Conservation (phyloP, 768 basidiomycete species). For the Pleurotus tuoliensis region DNA sequence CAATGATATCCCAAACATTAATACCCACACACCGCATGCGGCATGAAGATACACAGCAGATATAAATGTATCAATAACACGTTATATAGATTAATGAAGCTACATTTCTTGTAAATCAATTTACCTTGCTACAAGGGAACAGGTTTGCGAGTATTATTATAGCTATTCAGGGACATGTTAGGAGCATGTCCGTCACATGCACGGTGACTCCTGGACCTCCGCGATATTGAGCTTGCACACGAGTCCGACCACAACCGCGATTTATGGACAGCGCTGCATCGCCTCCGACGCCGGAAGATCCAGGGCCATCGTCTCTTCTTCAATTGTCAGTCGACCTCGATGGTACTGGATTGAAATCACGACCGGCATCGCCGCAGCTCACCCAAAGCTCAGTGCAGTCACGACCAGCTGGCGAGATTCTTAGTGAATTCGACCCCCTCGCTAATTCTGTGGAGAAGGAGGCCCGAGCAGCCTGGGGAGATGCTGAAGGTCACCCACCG, state of each 20-base stretch:
- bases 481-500: constrained; percentile 59
- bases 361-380: constrained; percentile 8
- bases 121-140: no score
- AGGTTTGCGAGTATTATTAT: no score
- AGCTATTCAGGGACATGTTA: no score
- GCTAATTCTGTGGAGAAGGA: constrained; percentile 52
- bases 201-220: not conserved
- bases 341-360: constrained; percentile 6
- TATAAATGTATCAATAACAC: no score
- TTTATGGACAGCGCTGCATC: not conserved
- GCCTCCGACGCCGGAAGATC: not conserved
- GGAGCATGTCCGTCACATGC: no score
- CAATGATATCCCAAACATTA: not conserved
- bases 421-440: constrained; percentile 70
- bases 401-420: constrained; percentile 31
- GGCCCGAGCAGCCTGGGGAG: constrained; percentile 64
- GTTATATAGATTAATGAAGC: no score
- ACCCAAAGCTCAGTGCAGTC: constrained; percentile 11
- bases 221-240: not conserved
- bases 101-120: no score
- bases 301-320: not conserved
- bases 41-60: no score
- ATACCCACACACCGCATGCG: not conserved
- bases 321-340: not conserved
- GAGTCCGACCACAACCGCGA: not conserved